phyloP scores from a whole-genome alignment of 305 asterid genomes.

The Rubia tinctorum region DNA sequence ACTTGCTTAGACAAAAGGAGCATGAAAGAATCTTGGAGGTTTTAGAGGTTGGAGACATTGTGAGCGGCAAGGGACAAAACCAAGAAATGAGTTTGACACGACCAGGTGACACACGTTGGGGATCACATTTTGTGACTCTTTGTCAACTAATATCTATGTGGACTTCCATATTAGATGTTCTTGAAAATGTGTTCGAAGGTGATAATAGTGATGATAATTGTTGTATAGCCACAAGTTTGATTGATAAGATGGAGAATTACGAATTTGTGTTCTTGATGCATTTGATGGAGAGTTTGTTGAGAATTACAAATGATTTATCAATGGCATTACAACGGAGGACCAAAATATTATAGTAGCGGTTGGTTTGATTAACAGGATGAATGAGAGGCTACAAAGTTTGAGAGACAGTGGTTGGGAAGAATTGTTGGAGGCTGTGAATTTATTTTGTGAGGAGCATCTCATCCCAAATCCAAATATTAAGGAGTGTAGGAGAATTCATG shows the following conservation, averaged over 20 bases:
- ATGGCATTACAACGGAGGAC: background rate
- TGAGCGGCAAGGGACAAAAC: background rate
- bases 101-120: conserved; percentile 5
- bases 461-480: too few species aligned
- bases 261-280: background rate
- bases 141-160: background rate
- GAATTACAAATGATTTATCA: background rate
- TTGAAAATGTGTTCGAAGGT: background rate
- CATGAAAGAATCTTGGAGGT: background rate
- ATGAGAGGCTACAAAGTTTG: background rate
- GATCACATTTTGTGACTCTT: background rate
- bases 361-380: background rate
- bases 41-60: background rate
- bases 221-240: background rate
- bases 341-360: background rate
- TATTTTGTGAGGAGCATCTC: too few species aligned
- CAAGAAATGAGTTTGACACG: background rate
- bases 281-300: background rate
- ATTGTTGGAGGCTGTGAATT: too few species aligned
- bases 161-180: background rate
- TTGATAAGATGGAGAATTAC: background rate
- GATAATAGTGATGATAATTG: background rate
- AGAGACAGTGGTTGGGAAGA: background rate
- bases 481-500: too few species aligned
- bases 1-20: background rate